Conservation (phyloP, 495 filamentous ascomycete genomes). For the Trichoderma orchidacearum region DNA sequence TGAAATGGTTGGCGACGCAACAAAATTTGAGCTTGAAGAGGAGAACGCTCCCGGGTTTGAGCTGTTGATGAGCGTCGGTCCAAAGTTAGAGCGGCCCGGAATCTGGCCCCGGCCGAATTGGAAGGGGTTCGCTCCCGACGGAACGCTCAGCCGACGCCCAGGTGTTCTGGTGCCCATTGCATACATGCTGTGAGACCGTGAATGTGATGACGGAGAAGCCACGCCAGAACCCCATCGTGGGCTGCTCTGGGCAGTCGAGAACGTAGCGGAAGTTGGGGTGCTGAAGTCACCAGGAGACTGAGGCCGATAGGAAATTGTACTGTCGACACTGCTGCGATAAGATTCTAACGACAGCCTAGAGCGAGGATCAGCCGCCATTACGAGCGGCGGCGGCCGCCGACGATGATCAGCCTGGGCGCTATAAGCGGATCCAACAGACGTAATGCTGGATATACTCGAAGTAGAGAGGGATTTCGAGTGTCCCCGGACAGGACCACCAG, state of each 20-base stretch:
- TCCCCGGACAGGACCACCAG: conserved; percentile 51
- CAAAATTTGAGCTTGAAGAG: conserved; percentile 40
- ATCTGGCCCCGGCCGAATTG: conserved; percentile 45
- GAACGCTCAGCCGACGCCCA: conserved; percentile 68
- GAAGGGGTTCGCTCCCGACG: conserved; percentile 61
- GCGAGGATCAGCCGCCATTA: conserved; percentile 66
- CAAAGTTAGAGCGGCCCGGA: conserved; percentile 46
- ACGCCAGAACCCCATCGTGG: conserved; percentile 51
- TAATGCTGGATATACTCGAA: conserved; percentile 52
- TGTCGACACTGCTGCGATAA: conserved; percentile 33
- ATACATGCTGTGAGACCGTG: conserved; percentile 54
- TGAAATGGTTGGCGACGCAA: conserved; percentile 57
- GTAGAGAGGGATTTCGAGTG: conserved; percentile 75
- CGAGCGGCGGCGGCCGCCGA: conserved; percentile 65
- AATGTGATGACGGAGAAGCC: conserved; percentile 53
- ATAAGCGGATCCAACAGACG: conserved; percentile 60
- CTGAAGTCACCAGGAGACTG: conserved; percentile 59
- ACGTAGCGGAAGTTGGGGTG: conserved; percentile 62
- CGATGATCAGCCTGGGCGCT: conserved; percentile 46
- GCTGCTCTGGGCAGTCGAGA: conserved; percentile 58
- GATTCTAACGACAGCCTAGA: conserved; percentile 51
- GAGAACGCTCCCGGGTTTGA: conserved; percentile 44
- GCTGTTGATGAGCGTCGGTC: conserved; percentile 31
- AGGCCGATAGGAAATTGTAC: conserved; percentile 34
- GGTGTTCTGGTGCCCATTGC: conserved; percentile 46